Conservation (phyloP, 2,329 filamentous ascomycete genomes). For the Aspergillaceae sp. region DNA sequence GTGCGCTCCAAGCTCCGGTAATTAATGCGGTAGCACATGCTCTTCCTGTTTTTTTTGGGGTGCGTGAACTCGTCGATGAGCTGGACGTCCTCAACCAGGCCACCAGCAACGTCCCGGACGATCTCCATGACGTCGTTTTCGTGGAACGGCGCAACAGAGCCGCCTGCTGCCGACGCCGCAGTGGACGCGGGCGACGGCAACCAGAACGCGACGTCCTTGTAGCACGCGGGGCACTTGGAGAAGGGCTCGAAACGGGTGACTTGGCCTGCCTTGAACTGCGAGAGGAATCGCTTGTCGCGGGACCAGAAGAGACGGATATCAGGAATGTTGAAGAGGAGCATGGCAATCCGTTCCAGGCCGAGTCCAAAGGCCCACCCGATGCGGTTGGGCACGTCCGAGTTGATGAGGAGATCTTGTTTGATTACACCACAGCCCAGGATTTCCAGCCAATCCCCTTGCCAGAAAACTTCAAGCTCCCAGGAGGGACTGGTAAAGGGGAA, state of each 20-base stretch:
- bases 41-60: constrained; percentile 72
- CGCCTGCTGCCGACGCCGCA: constrained; percentile 30
- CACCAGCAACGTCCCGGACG: constrained; percentile 71
- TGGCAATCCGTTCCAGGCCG: constrained; percentile 88
- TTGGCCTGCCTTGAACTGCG: constrained; percentile 58
- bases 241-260: constrained; percentile 70
- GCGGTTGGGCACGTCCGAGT: constrained; percentile 64
- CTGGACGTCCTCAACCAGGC: constrained; percentile 77
- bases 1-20: constrained; percentile 90
- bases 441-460: constrained; percentile 91
- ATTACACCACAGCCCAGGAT: constrained; percentile 88
- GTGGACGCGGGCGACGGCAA: constrained; percentile 42
- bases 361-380: constrained; percentile 94
- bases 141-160: constrained; percentile 51
- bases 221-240: constrained; percentile 81
- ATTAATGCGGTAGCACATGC: constrained; percentile 85
- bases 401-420: constrained; percentile 69
- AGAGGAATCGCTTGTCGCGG: constrained; percentile 71
- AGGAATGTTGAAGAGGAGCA: constrained; percentile 92
- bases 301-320: constrained; percentile 98
- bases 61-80: constrained; percentile 82
- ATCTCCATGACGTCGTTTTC: constrained; percentile 98
- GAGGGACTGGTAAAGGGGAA: constrained; percentile 95
- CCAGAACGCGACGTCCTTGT: constrained; percentile 95
- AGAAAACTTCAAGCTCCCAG: constrained; percentile 94